phyloP scores from a whole-genome alignment of 2,329 filamentous ascomycete genomes.

The Seiridium unicorne region DNA sequence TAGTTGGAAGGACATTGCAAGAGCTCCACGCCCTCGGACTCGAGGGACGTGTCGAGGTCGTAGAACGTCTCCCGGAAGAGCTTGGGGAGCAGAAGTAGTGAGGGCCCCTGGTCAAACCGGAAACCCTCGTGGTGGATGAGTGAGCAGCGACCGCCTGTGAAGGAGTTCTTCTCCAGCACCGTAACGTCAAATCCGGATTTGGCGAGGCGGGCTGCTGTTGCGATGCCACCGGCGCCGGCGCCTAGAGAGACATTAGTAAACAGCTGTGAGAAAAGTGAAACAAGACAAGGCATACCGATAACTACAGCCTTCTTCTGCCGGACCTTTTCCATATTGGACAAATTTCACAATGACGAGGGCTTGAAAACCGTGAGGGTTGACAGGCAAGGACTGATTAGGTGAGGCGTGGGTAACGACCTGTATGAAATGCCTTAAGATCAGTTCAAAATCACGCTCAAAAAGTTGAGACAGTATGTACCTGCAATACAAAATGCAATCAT shows the following conservation, averaged over 20 bases:
- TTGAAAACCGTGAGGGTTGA: too few species aligned
- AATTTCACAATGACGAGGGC: neutral
- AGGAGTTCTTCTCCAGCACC: slow-evolving; percentile 74
- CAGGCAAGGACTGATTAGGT: too few species aligned
- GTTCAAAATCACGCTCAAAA: neutral
- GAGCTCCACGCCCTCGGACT: slow-evolving; percentile 64
- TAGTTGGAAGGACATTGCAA: slow-evolving; percentile 76
- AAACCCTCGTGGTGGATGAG: slow-evolving; percentile 60
- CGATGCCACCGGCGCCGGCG: slow-evolving; percentile 69
- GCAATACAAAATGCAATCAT: neutral
- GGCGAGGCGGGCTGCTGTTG: slow-evolving; percentile 69
- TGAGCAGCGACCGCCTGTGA: slow-evolving; percentile 70
- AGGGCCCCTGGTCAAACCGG: slow-evolving; percentile 77
- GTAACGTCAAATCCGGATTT: slow-evolving; percentile 71
- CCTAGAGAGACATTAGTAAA: slow-evolving; percentile 35
- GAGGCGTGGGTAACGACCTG: neutral
- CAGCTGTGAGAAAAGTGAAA: neutral
- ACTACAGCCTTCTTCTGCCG: slow-evolving; percentile 47
- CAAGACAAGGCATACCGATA: slow-evolving; percentile 39
- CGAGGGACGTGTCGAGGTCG: slow-evolving; percentile 66
- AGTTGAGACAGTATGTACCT: neutral
- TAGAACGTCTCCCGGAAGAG: slow-evolving; percentile 68
- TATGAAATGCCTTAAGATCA: neutral
- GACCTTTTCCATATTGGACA: slow-evolving; percentile 21
- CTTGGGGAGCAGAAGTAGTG: slow-evolving; percentile 67